phyloP scores from a whole-genome alignment of 176 grass and related monocot species.

The Bothriochloa decipiens region DNA sequence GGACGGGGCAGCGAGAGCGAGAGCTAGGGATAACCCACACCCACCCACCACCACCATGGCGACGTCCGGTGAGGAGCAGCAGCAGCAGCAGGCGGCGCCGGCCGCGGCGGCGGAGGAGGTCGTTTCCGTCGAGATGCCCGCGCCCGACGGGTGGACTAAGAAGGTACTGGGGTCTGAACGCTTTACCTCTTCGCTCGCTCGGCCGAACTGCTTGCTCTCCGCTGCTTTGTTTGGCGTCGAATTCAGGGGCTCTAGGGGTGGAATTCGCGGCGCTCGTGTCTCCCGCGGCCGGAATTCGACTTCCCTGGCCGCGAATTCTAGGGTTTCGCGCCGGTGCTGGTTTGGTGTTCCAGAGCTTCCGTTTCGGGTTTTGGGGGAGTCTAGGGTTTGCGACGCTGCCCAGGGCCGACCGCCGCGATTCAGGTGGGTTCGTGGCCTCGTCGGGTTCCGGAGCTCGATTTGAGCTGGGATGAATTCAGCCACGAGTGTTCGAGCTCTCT shows the following conservation, averaged over 20 bases:
- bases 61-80: constrained; percentile 23
- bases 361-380: neutral
- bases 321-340: neutral
- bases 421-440: neutral
- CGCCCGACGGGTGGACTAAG: constrained; percentile 35
- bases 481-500: neutral
- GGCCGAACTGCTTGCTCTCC: no score
- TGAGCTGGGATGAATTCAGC: neutral
- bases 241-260: neutral
- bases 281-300: neutral
- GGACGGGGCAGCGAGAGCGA: neutral
- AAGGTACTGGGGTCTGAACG: constrained; percentile 42
- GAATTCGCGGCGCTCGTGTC: neutral
- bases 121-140: neutral
- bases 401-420: neutral
- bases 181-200: no score
- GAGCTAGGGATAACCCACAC: neutral
- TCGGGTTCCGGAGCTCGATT: neutral
- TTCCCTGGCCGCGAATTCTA: neutral
- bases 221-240: neutral
- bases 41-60: neutral
- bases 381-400: constrained; percentile 33
- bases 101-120: neutral
- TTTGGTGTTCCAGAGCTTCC: neutral
- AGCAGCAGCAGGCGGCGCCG: neutral